Evolutionary conservation across 371 early-diverging fungal genomes (phyloP).

Genomic region (Mortierella sp.): DNA sequence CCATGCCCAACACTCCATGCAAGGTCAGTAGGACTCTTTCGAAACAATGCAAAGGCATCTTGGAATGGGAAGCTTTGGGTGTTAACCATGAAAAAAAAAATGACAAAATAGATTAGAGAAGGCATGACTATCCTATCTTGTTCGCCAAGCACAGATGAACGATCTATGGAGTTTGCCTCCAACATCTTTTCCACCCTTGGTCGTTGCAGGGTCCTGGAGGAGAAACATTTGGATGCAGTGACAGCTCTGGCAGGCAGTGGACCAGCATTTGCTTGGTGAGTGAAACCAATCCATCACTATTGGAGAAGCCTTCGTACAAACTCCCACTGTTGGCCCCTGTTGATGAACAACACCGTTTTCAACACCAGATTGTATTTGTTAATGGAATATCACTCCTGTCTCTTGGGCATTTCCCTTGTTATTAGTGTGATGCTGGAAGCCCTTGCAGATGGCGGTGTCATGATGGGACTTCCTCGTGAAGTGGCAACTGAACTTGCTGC

Average conservation of each 20-base stretch:
- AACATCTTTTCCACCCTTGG: conserved; percentile 61
- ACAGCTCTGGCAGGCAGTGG: conserved; percentile 64
- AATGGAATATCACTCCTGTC: background rate
- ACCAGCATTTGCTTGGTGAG: conserved; percentile 64
- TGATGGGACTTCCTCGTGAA: conserved; percentile 65
- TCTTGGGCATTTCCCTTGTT: background rate
- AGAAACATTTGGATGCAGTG: conserved; percentile 63
- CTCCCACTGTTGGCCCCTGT: too few relatives aligned
- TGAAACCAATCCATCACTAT: too few relatives aligned
- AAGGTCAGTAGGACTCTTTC: conserved; percentile 38
- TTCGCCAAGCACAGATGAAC: conserved; percentile 32
- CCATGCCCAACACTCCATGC: conserved; percentile 69
- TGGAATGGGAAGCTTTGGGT: background rate
- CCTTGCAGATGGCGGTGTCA: conserved; percentile 64
- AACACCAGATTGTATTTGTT: background rate
- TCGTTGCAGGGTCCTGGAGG: conserved; percentile 57
- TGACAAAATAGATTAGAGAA: conserved; percentile 55
- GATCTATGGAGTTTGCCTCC: conserved; percentile 51
- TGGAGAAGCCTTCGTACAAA: too few relatives aligned
- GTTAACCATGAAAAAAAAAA: background rate
- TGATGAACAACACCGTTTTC: background rate
- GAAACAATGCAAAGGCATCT: background rate
- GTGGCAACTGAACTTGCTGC: conserved; percentile 62
- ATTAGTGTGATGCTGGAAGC: conserved; percentile 64
- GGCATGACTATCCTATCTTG: conserved; percentile 63